These are phyloP conservation scores for Sporothrix brunneoviolacea DNA, from an alignment of 2,329 filamentous ascomycete genomes.

Conservation along the genomic window DNA sequence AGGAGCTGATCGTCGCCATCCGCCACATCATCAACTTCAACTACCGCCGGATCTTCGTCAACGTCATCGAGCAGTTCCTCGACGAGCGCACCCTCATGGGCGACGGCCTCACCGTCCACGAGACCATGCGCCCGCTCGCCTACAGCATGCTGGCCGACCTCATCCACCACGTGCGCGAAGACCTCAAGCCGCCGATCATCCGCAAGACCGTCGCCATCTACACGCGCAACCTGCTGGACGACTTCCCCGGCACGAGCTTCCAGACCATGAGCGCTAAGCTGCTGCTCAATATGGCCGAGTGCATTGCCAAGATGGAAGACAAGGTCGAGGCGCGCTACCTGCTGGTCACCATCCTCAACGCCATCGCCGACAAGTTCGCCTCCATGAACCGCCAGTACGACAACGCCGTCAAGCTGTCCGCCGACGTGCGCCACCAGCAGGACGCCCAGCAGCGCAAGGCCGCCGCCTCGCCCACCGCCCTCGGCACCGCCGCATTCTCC, in stretches of 20 bases:
- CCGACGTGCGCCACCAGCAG: slow-evolving; percentile 79
- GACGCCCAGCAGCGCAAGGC: slow-evolving; percentile 45
- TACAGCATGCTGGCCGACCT: slow-evolving; percentile 98
- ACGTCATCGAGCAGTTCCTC: slow-evolving; percentile 88
- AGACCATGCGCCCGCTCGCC: slow-evolving; percentile 89
- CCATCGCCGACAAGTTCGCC: slow-evolving; percentile 96
- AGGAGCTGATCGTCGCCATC: slow-evolving; percentile 92
- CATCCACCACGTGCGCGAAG: slow-evolving; percentile 92
- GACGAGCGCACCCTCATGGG: slow-evolving; percentile 93
- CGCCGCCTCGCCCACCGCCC: slow-evolving; percentile 12
- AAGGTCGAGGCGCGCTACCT: slow-evolving; percentile 94
- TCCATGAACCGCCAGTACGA: slow-evolving; percentile 95
- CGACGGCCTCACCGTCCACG: slow-evolving; percentile 91
- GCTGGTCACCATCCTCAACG: slow-evolving; percentile 93
- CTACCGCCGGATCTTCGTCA: slow-evolving; percentile 88
- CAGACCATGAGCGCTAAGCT: slow-evolving; percentile 99
- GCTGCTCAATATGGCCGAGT: slow-evolving; percentile 95
- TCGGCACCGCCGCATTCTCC: slow-evolving; percentile 48
- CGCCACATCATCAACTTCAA: slow-evolving; percentile 99
- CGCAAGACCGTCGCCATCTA: slow-evolving; percentile 95
- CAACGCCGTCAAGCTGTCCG: slow-evolving; percentile 90
- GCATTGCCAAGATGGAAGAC: slow-evolving; percentile 87
- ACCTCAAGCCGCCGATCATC: slow-evolving; percentile 84
- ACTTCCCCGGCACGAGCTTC: slow-evolving; percentile 95
- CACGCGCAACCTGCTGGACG: slow-evolving; percentile 90